Evolutionary conservation across 106 monocot genomes (phyloP).

Genomic region (Ottelia alismoides): DNA sequence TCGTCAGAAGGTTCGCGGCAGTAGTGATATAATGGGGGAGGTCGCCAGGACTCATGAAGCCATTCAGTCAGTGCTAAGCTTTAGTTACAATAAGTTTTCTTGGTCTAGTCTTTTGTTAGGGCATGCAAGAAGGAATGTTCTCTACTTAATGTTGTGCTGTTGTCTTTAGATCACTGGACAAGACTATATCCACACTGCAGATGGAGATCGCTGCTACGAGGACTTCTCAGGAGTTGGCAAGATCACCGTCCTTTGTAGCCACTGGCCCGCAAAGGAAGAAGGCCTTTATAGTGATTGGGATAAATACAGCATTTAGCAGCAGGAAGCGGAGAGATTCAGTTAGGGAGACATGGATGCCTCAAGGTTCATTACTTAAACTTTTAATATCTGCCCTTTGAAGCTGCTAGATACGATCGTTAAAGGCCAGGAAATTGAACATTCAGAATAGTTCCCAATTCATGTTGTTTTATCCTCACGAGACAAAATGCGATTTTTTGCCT

Average conservation of each 20-base stretch:
- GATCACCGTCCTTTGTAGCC: conserved; percentile 22
- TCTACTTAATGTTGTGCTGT: too few species aligned
- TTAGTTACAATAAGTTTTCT: neutral
- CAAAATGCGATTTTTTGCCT: too few species aligned
- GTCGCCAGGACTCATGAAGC: conserved; percentile 70
- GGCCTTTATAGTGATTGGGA: conserved; percentile 89
- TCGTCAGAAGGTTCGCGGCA: conserved; percentile 30
- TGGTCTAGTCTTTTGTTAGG: too few species aligned
- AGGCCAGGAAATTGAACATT: too few species aligned
- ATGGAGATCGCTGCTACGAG: conserved; percentile 82
- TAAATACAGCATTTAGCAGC: conserved; percentile 95
- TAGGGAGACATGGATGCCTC: conserved; percentile 90
- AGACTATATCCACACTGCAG: conserved; percentile 72
- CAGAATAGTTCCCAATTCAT: too few species aligned
- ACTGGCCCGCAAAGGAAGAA: conserved; percentile 41
- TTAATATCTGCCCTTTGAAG: too few species aligned
- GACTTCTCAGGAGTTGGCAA: conserved; percentile 55
- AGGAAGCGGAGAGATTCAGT: conserved; percentile 86
- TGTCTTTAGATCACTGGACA: conserved; percentile 90
- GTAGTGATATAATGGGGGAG: conserved; percentile 67
- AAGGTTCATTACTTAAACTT: too few species aligned
- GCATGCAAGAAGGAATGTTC: too few species aligned
- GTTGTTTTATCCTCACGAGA: too few species aligned
- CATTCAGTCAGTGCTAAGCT: conserved; percentile 49
- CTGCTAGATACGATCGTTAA: too few species aligned